These are phyloP conservation scores for Kodamaea laetipori DNA, from an alignment of 805 yeast species.

Conservation along the genomic window DNA sequence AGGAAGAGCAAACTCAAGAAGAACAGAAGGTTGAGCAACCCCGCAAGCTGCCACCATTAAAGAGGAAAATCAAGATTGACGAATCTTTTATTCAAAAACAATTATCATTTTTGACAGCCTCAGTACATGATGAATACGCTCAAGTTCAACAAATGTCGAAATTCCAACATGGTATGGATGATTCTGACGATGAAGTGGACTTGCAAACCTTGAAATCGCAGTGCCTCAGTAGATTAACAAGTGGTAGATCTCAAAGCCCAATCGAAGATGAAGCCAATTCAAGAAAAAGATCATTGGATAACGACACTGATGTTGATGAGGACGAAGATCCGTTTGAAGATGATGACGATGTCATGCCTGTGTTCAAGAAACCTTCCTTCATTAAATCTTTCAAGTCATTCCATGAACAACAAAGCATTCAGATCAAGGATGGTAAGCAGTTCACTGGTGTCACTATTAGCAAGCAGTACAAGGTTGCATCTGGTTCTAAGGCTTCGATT, in stretches of 20 bases:
- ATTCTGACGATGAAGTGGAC: constrained; percentile 44
- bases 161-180: constrained; percentile 37
- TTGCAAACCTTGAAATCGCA: constrained; percentile 47
- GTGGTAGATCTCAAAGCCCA: constrained; percentile 26
- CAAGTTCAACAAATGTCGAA: constrained; percentile 32
- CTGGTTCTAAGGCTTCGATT: constrained; percentile 59
- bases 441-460: constrained; percentile 54
- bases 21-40: constrained; percentile 19
- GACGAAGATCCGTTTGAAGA: constrained; percentile 25
- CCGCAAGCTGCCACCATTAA: constrained; percentile 28
- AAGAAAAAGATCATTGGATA: constrained; percentile 18
- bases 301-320: constrained; percentile 23
- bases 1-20: constrained; percentile 12
- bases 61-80: constrained; percentile 43
- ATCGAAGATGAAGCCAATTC: constrained; percentile 15
- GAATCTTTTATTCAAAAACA: constrained; percentile 58
- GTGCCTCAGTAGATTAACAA: constrained; percentile 36
- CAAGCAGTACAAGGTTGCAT: constrained; percentile 54
- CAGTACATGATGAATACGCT: constrained; percentile 36
- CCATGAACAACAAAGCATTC: constrained; percentile 38
- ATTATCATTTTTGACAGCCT: constrained; percentile 51
- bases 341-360: constrained; percentile 40
- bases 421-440: constrained; percentile 41
- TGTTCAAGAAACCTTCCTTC: constrained; percentile 47
- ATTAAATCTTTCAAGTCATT: constrained; percentile 48